These are phyloP conservation scores for Poteriospumella lacustris DNA, from an alignment of 108 stramenopile genomes.

Conservation along the genomic window DNA sequence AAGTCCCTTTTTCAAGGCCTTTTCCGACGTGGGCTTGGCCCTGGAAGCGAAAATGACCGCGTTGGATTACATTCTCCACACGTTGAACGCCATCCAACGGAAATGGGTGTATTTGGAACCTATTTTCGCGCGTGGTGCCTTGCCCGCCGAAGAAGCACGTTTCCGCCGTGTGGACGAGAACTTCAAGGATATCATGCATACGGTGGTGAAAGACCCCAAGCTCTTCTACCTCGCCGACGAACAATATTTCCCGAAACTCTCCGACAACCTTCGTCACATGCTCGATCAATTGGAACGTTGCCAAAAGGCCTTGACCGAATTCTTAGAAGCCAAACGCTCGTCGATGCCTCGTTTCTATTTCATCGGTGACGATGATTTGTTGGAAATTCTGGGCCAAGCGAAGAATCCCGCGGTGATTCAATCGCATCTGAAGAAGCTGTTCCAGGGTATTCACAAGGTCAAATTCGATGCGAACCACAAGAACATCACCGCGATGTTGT, in stretches of 20 bases:
- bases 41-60: slow-evolving; percentile 46
- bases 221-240: slow-evolving; percentile 57
- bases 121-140: slow-evolving; percentile 60
- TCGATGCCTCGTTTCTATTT: slow-evolving; percentile 65
- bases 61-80: slow-evolving; percentile 44
- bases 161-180: slow-evolving; percentile 60
- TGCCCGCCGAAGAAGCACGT: slow-evolving; percentile 52
- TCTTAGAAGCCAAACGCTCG: slow-evolving; percentile 58
- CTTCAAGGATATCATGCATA: slow-evolving; percentile 59
- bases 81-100: slow-evolving; percentile 52
- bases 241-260: slow-evolving; percentile 46
- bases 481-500: slow-evolving; percentile 46
- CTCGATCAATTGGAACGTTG: slow-evolving; percentile 63
- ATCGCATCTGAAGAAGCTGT: slow-evolving; percentile 63
- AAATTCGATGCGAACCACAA: slow-evolving; percentile 45
- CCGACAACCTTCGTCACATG: slow-evolving; percentile 38
- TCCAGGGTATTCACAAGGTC: slow-evolving; percentile 58
- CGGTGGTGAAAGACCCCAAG: slow-evolving; percentile 50
- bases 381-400: slow-evolving; percentile 63
- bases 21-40: slow-evolving; percentile 50
- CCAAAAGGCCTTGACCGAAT: slow-evolving; percentile 60
- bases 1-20: slow-evolving; percentile 61
- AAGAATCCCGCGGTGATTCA: slow-evolving; percentile 59
- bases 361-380: slow-evolving; percentile 64
- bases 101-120: slow-evolving; percentile 67